Evolutionary conservation across 495 filamentous ascomycete genomes (phyloP), one percentile per base, ranked within the genome.

Genomic region (Hapsidospora chrysogenum): DNA sequence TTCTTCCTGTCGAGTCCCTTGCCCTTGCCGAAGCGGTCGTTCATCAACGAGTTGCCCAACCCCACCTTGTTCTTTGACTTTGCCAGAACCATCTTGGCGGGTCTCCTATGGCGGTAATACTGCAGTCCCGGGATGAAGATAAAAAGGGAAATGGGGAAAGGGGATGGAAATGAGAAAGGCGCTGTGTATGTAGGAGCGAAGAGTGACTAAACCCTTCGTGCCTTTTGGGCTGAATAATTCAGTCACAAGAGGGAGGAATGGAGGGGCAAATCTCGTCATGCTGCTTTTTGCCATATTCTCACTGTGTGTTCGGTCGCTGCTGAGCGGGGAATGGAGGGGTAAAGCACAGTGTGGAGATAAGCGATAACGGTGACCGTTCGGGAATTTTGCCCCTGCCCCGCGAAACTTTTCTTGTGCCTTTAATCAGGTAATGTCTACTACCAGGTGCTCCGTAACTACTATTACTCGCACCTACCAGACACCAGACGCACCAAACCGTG

Each of bases 11-110:
- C 78, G 29, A 71, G 56, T 26, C 80, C 75, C 58, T 86, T 92
- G 33, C 83, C 84, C 57, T 82, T 85, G 36, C 85, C 83, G 54
- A 89, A 92, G 23, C 84, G 76, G 53, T 92, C 84, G 47, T 92
- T 89, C 84, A 92, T 92, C 47, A 92, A 73, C 52, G 47, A 39
- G 46, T 61, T 63, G 46, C 89, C 89, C 51, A 97, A 78, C 51
- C 89, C 89, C 46, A 95, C 84, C 42, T 73, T 63, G 57, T 82
- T 93, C 58, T 95, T 95, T 35, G 84, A 93, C 61, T 99, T 96
- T 58, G 92, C 70, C 38, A 92, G 66, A 50, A 81, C 80, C 92
- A 99, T 99, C 23, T 35, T 61, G 29, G 31, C 23, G 33, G 22
- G n/a, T n/a, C n/a, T n/a, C n/a, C n/a, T n/a, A n/a, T n/a, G n/a